These are phyloP conservation scores for Bodo saltans DNA, from an alignment of 78 protist species.

Conservation along the genomic window DNA sequence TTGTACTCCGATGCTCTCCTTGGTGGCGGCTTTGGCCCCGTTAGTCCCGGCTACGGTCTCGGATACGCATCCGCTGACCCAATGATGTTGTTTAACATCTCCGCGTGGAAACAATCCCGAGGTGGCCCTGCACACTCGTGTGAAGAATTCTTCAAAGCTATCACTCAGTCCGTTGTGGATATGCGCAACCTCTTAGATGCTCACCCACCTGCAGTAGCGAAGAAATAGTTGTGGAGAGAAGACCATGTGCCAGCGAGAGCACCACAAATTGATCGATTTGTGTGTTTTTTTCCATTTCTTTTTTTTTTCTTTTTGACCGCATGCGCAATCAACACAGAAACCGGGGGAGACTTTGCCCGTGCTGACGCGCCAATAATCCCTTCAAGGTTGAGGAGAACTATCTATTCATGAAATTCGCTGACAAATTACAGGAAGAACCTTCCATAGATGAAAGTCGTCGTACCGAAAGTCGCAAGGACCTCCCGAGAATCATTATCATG, in stretches of 20 bases:
- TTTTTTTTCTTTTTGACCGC: neutral
- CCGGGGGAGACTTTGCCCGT: neutral
- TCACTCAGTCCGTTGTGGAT: neutral
- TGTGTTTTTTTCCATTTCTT: neutral
- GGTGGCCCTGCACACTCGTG: neutral
- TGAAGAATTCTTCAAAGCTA: neutral
- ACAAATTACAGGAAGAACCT: too few relatives aligned
- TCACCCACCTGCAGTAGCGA: neutral
- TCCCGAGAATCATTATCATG: too few relatives aligned
- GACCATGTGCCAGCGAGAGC: neutral
- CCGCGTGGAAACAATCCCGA: neutral
- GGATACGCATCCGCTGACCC: constrained; percentile 8
- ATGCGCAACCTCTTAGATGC: neutral
- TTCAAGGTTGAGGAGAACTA: neutral
- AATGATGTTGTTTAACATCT: neutral
- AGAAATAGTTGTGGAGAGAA: neutral
- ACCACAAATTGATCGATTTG: neutral
- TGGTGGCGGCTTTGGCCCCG: constrained; percentile 20
- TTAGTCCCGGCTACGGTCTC: constrained; percentile 2
- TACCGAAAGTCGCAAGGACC: too few relatives aligned
- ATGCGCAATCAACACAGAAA: neutral
- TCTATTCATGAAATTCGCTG: too few relatives aligned
- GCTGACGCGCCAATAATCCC: neutral
- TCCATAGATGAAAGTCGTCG: too few relatives aligned
- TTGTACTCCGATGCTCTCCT: neutral